These are phyloP conservation scores for Bruguiera parviflora DNA, from an alignment of 345 rosid species.

Conservation along the genomic window DNA sequence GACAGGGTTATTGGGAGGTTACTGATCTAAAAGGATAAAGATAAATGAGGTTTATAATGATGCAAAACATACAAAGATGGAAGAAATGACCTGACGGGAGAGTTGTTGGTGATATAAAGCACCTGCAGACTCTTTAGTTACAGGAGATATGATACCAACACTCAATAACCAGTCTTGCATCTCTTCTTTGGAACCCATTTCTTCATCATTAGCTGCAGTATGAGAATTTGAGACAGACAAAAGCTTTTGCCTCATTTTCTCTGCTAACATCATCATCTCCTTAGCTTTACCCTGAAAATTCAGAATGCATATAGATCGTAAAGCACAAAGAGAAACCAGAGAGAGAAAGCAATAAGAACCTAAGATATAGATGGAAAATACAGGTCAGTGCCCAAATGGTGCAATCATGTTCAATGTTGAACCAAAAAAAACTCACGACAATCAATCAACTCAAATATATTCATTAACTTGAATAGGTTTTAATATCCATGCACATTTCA, in stretches of 20 bases:
- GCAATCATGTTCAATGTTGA: neutral
- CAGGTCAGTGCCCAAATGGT: neutral
- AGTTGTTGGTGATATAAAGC: constrained; percentile 89
- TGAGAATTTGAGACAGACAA: constrained; percentile 65
- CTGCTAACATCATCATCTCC: constrained; percentile 91
- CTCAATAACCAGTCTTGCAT: constrained; percentile 95
- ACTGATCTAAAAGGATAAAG: neutral
- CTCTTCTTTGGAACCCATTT: constrained; percentile 90
- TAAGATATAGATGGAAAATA: neutral
- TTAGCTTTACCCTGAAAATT: constrained; percentile 74
- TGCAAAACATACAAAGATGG: constrained; percentile 10
- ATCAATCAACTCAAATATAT: neutral
- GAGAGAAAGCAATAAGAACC: constrained; percentile 1
- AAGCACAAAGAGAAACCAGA: constrained; percentile 6
- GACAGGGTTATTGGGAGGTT: neutral
- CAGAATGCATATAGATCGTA: constrained; percentile 14
- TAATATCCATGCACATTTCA: too few species aligned
- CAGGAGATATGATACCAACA: constrained; percentile 94
- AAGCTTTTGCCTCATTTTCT: constrained; percentile 89
- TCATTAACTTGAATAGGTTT: too few species aligned
- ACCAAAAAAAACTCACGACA: neutral
- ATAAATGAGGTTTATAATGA: neutral
- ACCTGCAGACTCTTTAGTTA: constrained; percentile 92
- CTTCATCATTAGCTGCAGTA: constrained; percentile 58
- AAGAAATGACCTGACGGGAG: constrained; percentile 73